Evolutionary conservation across 2,329 filamentous ascomycete genomes (phyloP).

Genomic region (Lasiodiplodia hormozganensis): DNA sequence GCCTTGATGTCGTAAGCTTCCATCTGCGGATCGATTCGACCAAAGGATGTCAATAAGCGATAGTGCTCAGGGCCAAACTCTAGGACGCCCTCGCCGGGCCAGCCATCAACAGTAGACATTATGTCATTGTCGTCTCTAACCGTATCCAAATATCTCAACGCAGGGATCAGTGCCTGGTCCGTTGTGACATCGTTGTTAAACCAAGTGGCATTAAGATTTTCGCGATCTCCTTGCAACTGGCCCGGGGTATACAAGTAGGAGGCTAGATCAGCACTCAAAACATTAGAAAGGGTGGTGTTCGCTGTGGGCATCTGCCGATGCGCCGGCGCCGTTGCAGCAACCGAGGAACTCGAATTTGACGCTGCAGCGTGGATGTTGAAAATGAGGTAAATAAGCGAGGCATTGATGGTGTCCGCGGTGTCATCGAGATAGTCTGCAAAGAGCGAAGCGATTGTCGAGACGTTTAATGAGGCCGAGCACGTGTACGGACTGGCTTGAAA

Average conservation of each 20-base stretch:
- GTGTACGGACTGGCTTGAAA: constrained; percentile 58
- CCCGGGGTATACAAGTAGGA: constrained; percentile 62
- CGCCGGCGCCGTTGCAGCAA: constrained; percentile 50
- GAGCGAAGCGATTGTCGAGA: constrained; percentile 58
- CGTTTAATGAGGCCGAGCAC: constrained; percentile 61
- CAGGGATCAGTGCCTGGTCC: constrained; percentile 1
- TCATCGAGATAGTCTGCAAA: constrained; percentile 60
- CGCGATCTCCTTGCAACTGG: constrained; percentile 58
- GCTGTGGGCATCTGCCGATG: constrained; percentile 53
- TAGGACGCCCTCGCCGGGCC: constrained; percentile 67
- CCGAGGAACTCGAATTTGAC: constrained; percentile 44
- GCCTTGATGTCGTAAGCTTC: constrained; percentile 59
- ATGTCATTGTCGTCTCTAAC: constrained; percentile 39
- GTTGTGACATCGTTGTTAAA: constrained; percentile 42
- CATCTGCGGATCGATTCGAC: constrained; percentile 65
- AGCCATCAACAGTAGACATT: constrained; percentile 63
- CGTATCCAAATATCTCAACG: constrained; percentile 31
- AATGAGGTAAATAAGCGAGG: constrained; percentile 60
- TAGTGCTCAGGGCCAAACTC: constrained; percentile 59
- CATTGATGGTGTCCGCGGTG: constrained; percentile 63
- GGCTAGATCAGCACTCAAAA: constrained; percentile 57
- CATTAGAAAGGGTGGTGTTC: constrained; percentile 54
- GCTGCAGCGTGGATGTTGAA: constrained; percentile 67
- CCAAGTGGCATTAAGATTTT: constrained; percentile 66
- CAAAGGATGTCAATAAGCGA: constrained; percentile 63